phyloP scores from a whole-genome alignment of 208 protist species.

The Herpetomonas tarakana region DNA sequence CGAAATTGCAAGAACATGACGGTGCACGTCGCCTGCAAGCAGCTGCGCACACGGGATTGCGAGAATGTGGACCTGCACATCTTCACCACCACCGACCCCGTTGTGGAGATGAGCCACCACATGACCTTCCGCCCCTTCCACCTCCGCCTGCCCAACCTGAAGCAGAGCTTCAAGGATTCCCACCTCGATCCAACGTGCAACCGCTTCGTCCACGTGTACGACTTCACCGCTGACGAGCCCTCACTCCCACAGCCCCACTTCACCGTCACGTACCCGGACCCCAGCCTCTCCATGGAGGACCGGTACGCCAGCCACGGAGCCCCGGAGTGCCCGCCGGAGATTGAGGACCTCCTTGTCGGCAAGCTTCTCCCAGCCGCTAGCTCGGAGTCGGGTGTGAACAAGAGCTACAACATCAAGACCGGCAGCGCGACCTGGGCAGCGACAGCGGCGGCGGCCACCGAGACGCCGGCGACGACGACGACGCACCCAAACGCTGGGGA shows the following conservation, averaged over 20 bases:
- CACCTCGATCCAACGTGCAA: slow-evolving; percentile 70
- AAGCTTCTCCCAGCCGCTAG: slow-evolving; percentile 71
- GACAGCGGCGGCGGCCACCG: background rate
- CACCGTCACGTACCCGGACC: slow-evolving; percentile 66
- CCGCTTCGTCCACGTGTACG: slow-evolving; percentile 91
- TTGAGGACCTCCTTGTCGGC: slow-evolving; percentile 69
- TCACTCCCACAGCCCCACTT: slow-evolving; percentile 71
- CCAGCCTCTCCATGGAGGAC: slow-evolving; percentile 64
- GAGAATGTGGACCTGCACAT: slow-evolving; percentile 76
- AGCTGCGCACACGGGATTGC: slow-evolving; percentile 90
- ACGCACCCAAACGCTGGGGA: background rate
- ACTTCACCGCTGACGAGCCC: slow-evolving; percentile 79
- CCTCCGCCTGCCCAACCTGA: slow-evolving; percentile 63
- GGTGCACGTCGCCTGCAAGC: slow-evolving; percentile 91
- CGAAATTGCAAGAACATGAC: slow-evolving; percentile 91
- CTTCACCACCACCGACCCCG: slow-evolving; percentile 89
- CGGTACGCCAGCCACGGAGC: slow-evolving; percentile 55
- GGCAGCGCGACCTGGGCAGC: slow-evolving; percentile 56
- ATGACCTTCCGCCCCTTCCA: slow-evolving; percentile 84
- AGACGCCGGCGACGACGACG: slow-evolving; percentile 8
- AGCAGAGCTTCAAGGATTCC: slow-evolving; percentile 44
- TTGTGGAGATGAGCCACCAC: slow-evolving; percentile 89
- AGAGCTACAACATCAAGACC: slow-evolving; percentile 88
- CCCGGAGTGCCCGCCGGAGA: slow-evolving; percentile 72
- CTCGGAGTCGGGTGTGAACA: slow-evolving; percentile 80